Base-by-base conservation (phyloP, 1,284 basidiomycete species). In the Puccinia horiana region DNA sequence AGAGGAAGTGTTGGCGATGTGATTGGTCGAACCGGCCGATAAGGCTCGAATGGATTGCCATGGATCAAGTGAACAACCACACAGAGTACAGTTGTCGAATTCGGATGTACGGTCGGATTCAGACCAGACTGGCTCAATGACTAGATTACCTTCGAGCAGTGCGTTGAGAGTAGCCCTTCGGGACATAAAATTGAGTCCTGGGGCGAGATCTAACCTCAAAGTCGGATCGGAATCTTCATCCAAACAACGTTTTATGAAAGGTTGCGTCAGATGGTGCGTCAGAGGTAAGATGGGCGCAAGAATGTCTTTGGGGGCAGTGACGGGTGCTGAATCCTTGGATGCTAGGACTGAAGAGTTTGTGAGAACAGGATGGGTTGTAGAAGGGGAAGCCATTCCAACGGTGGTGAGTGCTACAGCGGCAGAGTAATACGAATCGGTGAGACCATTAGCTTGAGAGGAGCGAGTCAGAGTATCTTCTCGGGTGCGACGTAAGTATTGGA, bases 221-320 rank as follows among this genome's bases (percentile, higher is more conserved):
- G 95, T 94, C 0, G 96, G 94, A 84, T 99, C 97, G 26, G 96
- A 93, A 87, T 99, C 96, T 88, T 99, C 97, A 3, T 90, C 89
- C 37, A 93, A 88, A 29, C 95, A 88, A 47, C 96, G 90, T 23
- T 93, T 90, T 37, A 98, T 87, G 88, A 98, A 98, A 0, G 96
- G 93, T 70, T 95, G 90, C 0, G 91, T 90, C 0, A 85, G 83
- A 40, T 88, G 85, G 69, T 87, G 86, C 35, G 84, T 85, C 16
- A 88, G 86, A 11, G 87, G 84, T 35, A 86, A 70, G 84, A 87
- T 72, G 93, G 88, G 40, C 94, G 90, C 56, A 91, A 91, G 47
- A 91, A 89, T 88, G 94, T 90, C 29, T 89, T 88, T 23, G 93
- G 92, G 75, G 90, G 88, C 74, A 89, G 65, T 0, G 29, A 44